These are phyloP conservation scores for Pseudogymnoascus pannorum DNA, from an alignment of 2,329 filamentous ascomycete genomes.

Conservation along the genomic window DNA sequence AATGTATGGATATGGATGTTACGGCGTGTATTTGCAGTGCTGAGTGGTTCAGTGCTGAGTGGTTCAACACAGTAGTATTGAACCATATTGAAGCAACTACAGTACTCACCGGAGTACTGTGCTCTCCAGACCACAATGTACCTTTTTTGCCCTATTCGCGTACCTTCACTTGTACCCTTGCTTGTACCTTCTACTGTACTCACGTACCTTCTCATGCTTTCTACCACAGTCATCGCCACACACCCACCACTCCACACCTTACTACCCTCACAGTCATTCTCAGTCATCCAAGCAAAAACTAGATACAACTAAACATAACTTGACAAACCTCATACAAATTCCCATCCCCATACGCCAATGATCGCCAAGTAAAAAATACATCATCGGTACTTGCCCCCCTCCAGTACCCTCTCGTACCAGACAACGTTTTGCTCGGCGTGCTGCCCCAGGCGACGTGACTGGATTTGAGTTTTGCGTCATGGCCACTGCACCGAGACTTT, in stretches of 20 bases:
- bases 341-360: background rate
- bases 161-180: background rate
- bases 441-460: background rate
- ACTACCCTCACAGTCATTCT: background rate
- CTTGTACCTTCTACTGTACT: background rate
- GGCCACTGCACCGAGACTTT: background rate
- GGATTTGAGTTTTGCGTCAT: conserved; percentile 3
- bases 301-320: too few species aligned
- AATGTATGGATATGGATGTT: too few species aligned
- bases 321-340: background rate
- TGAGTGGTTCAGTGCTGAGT: background rate
- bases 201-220: background rate
- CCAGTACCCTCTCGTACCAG: background rate
- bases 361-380: background rate
- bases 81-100: too few species aligned
- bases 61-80: too few species aligned
- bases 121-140: background rate
- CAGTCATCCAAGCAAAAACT: background rate
- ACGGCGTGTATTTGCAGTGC: background rate
- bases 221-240: background rate
- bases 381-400: background rate
- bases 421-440: background rate
- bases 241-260: background rate
- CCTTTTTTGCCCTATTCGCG: background rate
- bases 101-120: background rate